These are phyloP conservation scores for Pelagophyceae sp. DNA, from an alignment of 352 stramenopile genomes.

Conservation along the genomic window DNA sequence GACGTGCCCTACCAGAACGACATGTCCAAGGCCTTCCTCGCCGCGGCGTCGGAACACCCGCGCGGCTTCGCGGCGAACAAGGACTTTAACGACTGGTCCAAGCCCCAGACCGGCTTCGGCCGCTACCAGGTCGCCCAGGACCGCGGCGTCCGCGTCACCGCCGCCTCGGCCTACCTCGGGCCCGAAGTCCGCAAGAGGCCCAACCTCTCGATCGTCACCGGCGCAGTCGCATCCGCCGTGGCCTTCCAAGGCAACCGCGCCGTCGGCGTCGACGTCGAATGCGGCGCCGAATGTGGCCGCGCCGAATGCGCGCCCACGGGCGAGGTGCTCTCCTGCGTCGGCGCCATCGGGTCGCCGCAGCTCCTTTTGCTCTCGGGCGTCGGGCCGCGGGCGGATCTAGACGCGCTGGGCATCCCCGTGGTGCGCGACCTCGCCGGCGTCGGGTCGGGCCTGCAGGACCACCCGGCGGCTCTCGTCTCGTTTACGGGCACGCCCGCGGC, in stretches of 20 bases:
- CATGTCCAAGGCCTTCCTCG: conserved; percentile 38
- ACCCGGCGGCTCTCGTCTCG: conserved; percentile 31
- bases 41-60: background rate
- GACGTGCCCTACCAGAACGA: conserved; percentile 46
- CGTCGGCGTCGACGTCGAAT: conserved; percentile 26
- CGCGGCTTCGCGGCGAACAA: conserved; percentile 25
- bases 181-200: conserved; percentile 16
- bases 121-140: conserved; percentile 39
- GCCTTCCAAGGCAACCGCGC: conserved; percentile 18
- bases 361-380: conserved; percentile 36
- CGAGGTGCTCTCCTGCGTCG: conserved; percentile 22
- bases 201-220: conserved; percentile 37
- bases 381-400: conserved; percentile 27
- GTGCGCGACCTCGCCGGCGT: conserved; percentile 26
- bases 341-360: conserved; percentile 23
- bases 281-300: conserved; percentile 25
- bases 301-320: conserved; percentile 21
- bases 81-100: conserved; percentile 47
- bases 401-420: conserved; percentile 18
- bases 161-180: conserved; percentile 38
- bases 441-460: conserved; percentile 36
- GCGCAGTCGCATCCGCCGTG: conserved; percentile 31
- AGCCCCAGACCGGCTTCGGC: conserved; percentile 41
- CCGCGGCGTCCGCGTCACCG: conserved; percentile 32
- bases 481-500: conserved; percentile 23